Base-by-base conservation (phyloP, 805 yeast genomes). In the Ogataea wickerhamii region DNA sequence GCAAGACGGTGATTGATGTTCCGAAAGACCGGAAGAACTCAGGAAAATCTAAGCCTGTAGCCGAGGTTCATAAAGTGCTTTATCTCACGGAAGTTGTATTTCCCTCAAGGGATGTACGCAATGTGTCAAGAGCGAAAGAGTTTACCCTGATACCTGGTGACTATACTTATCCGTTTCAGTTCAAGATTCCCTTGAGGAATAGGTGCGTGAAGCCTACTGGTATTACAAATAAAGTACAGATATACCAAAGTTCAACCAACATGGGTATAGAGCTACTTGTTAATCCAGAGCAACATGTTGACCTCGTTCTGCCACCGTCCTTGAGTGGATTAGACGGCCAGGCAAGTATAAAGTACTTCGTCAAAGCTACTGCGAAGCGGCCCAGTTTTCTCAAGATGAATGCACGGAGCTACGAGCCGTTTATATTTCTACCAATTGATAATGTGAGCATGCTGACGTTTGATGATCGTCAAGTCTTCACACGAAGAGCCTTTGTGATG, bases 361-460 rank as follows among this genome's bases (percentile, higher is more conserved):
- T 80, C 38, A 79, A 80, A 55, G 82, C 69, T 7, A 79, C 85
- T 0, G 78, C 79, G 28, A 74, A 73, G 40, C 53, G 80, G 32
- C 58, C 79, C 2, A 67, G 78, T 3, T 50, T 76, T 22, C 60
- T 75, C 39, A 70, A 70, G 38, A 35, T 66, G 19, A 79, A 76
- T 42, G 49, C 70, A 22, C 60, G 84, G 26, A 54, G 68, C 8
- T 53, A 52, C 33, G 68, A 68, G 32, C 81, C 80, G 4, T 74
- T 82, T 45, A 58, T 63, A 3, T 76, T 80, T 44, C 54, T 75
- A 21, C 85, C 86, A 0, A 53, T 70, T 25, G 78, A 57, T 38
- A 34, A 41, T 22, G 35, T 38, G 11, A 37, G 39, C 20, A 64
- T 51, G 42, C 58, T 36, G 60, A 64, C 48, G 32, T 43, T 34